Base-by-base conservation (phyloP, 1,139 yeast genomes). In the Keqinozyma sinolaborantium region DNA sequence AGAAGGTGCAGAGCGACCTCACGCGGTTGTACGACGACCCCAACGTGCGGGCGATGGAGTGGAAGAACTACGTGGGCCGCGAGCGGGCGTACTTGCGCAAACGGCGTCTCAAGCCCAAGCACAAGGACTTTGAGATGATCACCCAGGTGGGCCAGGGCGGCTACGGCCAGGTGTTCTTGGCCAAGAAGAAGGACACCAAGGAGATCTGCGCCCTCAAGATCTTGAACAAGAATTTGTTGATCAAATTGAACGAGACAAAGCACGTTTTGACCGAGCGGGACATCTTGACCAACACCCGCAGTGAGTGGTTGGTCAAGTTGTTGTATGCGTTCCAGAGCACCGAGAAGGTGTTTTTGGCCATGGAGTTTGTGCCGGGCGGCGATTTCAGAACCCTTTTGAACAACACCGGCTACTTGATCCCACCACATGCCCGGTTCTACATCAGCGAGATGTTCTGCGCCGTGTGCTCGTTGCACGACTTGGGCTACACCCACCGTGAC, bases 91-190 rank as follows among this genome's bases (percentile, higher is more conserved):
- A 80, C 33, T 66, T 94, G 48, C 76, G 99, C 42, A 88, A 88
- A 56, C 73, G 97, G 50, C 76, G 99, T 50, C 72, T 87, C 41
- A 87, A 88, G 58, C 95, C 97, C 29, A 86, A 84, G 55, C 92
- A 88, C 54, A 90, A 88, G 47, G 98, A 94, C 57, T 94, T 94
- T 56, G 94, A 88, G 56, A 86, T 90, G 70, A 81, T 94, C 40
- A 92, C 98, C 3, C 98, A 94, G 64, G 97, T 94, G 23, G 98
- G 99, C 16, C 98, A 94, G 66, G 99, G 99, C 51, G 98, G 99
- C 3, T 94, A 94, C 53, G 99, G 99, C 15, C 95, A 88, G 62
- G 98, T 94, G 12, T 94, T 86, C 50, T 67, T 94, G 44, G 97
- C 99, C 1, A 77, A 92, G 45, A 94, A 94, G 66, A 82, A 82